Evolutionary conservation across 2,329 filamentous ascomycete species (phyloP), one percentile per base, ranked within the genome.

Genomic region (Xylariaceae sp.): DNA sequence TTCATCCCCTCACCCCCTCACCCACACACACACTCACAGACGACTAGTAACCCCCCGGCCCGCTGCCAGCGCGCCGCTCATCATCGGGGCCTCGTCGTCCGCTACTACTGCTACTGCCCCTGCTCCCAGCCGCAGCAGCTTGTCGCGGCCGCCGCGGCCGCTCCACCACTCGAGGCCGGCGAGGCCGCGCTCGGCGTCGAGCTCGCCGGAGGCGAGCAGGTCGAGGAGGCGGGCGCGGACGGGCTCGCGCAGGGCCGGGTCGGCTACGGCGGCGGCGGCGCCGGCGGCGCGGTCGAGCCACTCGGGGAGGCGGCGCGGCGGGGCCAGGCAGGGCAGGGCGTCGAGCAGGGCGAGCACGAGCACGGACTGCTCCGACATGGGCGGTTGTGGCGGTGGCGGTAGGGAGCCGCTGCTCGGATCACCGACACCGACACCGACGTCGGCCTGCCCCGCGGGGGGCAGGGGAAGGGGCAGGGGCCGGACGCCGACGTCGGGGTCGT

Each of bases 141-240:
- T 51, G 42, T 70, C 72, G 56, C 55, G 75, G 61, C 60, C 73
- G 5, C 72, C 72, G 22, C 59, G 59, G 10, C 67, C 70, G 9
- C 78, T 83, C 89, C 89, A 94, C 89, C 89, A 95, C 2, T 77
- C 75, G 13, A 94, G 83, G 31, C 82, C 87, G 19, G 83, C 70
- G 25, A 80, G 76, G 5, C 85, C 81, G 39, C 87, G 72, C 53
- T 93, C 84, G 16, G 93, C 80, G 58, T 94, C 88, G 77, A 94
- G 83, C 61, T 94, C 87, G 3, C 87, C 87, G 46, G 73, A 79
- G 25, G 80, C 80, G 8, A 94, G 60, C 3, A 87, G 72, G 37
- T 92, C 80, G 79, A 84, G 88, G 56, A 93, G 83, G 31, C 87
- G 68, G 42, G 77, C 70, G 51, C 79, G 77, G 23, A 80, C 84